Conservation (phyloP, 306 rosid genomes). For the Medicago ruthenica region DNA sequence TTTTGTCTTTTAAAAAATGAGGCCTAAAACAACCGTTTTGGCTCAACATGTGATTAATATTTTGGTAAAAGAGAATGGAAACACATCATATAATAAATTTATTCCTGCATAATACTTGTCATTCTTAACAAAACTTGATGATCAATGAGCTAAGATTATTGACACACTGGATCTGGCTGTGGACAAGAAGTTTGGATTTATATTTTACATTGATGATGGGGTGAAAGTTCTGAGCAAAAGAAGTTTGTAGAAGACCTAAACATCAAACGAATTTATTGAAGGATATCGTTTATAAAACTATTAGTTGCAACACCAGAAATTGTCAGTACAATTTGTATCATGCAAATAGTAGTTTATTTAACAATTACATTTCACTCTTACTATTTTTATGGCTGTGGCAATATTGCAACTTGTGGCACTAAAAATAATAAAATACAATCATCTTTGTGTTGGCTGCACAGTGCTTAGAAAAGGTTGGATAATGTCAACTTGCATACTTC, state of each 20-base stretch:
- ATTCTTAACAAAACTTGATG: too few species aligned
- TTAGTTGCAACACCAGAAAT: conserved; percentile 24
- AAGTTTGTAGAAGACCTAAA: not conserved
- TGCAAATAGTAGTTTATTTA: conserved; percentile 27
- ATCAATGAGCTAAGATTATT: too few species aligned
- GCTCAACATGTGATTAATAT: too few species aligned
- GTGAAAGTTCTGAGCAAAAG: too few species aligned
- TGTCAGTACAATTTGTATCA: conserved; percentile 29
- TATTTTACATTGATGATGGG: too few species aligned
- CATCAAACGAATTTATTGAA: conserved; percentile 17
- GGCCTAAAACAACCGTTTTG: too few species aligned
- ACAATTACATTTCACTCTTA: conserved; percentile 33
- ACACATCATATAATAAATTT: too few species aligned
- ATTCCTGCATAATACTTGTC: too few species aligned
- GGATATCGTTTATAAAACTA: conserved; percentile 1
- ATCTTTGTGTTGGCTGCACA: conserved; percentile 22
- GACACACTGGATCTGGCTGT: too few species aligned
- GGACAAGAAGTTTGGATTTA: too few species aligned
- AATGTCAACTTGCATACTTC: conserved; percentile 36
- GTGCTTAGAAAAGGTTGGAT: conserved; percentile 33
- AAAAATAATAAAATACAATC: conserved; percentile 24
- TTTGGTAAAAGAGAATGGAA: too few species aligned
- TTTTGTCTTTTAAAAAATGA: too few species aligned
- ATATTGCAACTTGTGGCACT: conserved; percentile 14
- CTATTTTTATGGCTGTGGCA: conserved; percentile 13